A percentile compares a stretch with the other conserved stretches of the same genome.
Conservation (phyloP, 2,329 filamentous ascomycete species). For the Cephalotrichum gorgonifer region DNA sequence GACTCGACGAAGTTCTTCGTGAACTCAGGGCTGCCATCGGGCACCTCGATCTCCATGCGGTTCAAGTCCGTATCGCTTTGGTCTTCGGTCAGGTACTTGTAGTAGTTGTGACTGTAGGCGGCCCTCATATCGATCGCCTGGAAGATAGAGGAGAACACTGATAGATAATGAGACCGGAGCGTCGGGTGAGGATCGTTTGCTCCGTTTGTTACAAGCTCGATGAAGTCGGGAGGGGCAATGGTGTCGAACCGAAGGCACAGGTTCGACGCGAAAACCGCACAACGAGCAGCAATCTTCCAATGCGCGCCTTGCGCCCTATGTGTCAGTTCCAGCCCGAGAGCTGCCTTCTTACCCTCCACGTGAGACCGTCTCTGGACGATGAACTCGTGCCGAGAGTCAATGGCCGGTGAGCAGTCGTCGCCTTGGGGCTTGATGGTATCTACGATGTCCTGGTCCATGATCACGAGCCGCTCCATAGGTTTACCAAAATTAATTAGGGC, state of each 20-base stretch:
- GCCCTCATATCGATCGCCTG: slow-evolving; percentile 81
- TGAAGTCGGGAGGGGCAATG: slow-evolving; percentile 69
- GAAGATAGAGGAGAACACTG: slow-evolving; percentile 66
- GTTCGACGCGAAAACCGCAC: slow-evolving; percentile 82
- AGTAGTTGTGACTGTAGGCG: slow-evolving; percentile 75
- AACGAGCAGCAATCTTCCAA: slow-evolving; percentile 91
- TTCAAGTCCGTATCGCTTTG: slow-evolving; percentile 57
- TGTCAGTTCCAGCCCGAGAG: slow-evolving; percentile 72
- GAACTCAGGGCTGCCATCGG: slow-evolving; percentile 65
- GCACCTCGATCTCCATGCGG: slow-evolving; percentile 63
- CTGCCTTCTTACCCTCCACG: slow-evolving; percentile 76
- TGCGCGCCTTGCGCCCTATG: slow-evolving; percentile 69
- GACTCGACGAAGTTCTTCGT: slow-evolving; percentile 67
- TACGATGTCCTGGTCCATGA: slow-evolving; percentile 63
- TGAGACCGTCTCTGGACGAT: slow-evolving; percentile 64
- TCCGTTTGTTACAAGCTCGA: slow-evolving; percentile 72
- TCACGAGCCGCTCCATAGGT: slow-evolving; percentile 73
- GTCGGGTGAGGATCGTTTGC: slow-evolving; percentile 86
- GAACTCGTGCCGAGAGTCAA: slow-evolving; percentile 53
- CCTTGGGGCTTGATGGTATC: slow-evolving; percentile 59
- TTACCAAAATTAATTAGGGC: slow-evolving; percentile 88
- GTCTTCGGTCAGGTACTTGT: slow-evolving; percentile 73
- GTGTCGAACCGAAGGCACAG: slow-evolving; percentile 86
- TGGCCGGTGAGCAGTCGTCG: slow-evolving; percentile 41
- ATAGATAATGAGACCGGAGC: slow-evolving; percentile 69